phyloP scores from a whole-genome alignment of 140 eudicot species.

The Oenanthe javanica region DNA sequence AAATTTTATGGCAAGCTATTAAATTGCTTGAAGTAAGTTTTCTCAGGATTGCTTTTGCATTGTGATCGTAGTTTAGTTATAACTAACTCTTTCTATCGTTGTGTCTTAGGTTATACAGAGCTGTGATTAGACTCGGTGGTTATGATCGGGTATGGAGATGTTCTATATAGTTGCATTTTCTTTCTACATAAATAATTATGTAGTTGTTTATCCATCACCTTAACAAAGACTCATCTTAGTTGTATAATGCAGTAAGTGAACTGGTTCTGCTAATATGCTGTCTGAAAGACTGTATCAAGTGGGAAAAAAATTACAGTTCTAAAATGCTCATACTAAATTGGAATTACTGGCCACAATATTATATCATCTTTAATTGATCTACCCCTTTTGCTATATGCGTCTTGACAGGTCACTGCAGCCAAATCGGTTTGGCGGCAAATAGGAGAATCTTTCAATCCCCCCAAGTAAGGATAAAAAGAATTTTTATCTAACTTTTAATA shows the following conservation, averaged over 20 bases:
- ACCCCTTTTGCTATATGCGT: neutral
- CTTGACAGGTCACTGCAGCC: conserved; percentile 66
- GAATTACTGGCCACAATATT: neutral
- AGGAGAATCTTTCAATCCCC: conserved; percentile 95
- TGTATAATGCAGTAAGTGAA: neutral
- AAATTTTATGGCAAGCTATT: conserved; percentile 85
- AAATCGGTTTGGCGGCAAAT: conserved; percentile 86
- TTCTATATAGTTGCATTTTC: neutral
- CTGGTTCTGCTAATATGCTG: neutral
- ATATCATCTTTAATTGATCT: neutral
- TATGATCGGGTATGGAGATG: conserved; percentile 73
- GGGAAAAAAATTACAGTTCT: neutral
- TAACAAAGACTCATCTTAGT: too few relatives aligned
- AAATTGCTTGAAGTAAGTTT: conserved; percentile 70
- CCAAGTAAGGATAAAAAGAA: conserved; percentile 53
- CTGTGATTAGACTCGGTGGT: conserved; percentile 77
- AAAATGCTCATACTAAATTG: neutral
- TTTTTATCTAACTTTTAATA: neutral
- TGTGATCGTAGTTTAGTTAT: neutral
- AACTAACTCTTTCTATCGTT: conserved; percentile 10
- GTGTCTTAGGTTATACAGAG: conserved; percentile 79
- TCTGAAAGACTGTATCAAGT: neutral
- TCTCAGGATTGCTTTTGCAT: neutral
- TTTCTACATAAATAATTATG: neutral
- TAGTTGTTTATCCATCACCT: neutral